Evolutionary conservation across 108 stramenopile species (phyloP).

Genomic region (Cyclotella sp.): DNA sequence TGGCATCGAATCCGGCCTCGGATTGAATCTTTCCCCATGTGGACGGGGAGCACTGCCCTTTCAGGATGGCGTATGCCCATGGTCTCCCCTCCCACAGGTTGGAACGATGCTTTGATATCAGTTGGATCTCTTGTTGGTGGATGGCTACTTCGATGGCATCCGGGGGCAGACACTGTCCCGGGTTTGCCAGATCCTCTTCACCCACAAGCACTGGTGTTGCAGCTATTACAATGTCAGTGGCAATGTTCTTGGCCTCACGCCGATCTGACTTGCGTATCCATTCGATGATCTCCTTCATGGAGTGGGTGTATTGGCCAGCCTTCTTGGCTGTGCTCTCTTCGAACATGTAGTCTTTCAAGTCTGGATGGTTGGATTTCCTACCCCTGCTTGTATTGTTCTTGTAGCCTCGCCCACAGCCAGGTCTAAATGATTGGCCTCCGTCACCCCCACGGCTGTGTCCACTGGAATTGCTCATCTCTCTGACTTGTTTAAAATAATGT

Average conservation of each 20-base stretch:
- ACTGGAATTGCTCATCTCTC: too few relatives aligned
- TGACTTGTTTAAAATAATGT: too few relatives aligned
- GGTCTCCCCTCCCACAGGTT: not conserved
- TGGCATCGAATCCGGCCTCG: not conserved
- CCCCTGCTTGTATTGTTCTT: not conserved
- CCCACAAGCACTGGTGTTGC: not conserved
- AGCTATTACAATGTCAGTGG: not conserved
- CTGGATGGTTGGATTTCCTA: not conserved
- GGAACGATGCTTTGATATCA: not conserved
- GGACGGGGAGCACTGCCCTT: too few relatives aligned
- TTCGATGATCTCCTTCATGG: too few relatives aligned
- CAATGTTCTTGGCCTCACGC: not conserved
- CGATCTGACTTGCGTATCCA: not conserved
- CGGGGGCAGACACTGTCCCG: not conserved
- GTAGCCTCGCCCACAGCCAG: too few relatives aligned
- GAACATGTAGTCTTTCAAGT: not conserved
- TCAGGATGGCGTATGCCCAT: not conserved
- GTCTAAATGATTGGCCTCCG: too few relatives aligned
- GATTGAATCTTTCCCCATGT: too few relatives aligned
- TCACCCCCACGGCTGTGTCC: too few relatives aligned
- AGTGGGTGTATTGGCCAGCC: not conserved
- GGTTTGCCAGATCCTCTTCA: too few relatives aligned
- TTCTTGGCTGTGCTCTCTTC: not conserved
- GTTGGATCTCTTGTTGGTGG: too few relatives aligned
- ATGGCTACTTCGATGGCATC: not conserved